Conservation (phyloP, 768 basidiomycete genomes). For the Tylopilus vinaceipallidus region DNA sequence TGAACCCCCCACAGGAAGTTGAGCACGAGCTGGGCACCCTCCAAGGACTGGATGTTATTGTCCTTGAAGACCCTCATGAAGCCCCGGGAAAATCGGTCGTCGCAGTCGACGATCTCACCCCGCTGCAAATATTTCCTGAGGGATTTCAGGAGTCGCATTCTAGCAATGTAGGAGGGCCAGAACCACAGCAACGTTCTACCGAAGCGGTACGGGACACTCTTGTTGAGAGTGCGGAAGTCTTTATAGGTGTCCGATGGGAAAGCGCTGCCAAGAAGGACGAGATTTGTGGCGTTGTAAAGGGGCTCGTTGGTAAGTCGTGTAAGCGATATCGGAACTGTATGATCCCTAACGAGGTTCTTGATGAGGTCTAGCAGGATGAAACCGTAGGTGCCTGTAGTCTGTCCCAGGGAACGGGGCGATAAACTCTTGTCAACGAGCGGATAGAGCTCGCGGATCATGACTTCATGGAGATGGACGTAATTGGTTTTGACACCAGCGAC, state of each 20-base stretch:
- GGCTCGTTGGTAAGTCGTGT: constrained; percentile 16
- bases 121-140: constrained; percentile 15
- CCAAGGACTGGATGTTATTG: constrained; percentile 15
- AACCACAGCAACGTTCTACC: constrained; percentile 8
- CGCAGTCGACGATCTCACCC: constrained; percentile 3
- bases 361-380: constrained; percentile 11
- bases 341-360: not conserved
- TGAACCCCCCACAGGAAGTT: constrained; percentile 23
- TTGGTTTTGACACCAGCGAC: constrained; percentile 12
- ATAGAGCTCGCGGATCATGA: constrained; percentile 20
- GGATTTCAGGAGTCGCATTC: constrained; percentile 4
- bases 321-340: constrained; percentile 9
- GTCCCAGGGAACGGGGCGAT: constrained; percentile 11
- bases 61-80: constrained; percentile 20
- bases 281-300: constrained; percentile 18
- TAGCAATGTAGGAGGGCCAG: constrained; percentile 17
- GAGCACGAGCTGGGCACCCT: constrained; percentile 19
- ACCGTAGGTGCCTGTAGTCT: constrained; percentile 14
- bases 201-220: constrained; percentile 21
- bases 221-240: constrained; percentile 19
- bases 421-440: constrained; percentile 22
- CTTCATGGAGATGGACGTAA: constrained; percentile 7
- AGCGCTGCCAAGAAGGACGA: constrained; percentile 16
- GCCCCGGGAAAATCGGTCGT: constrained; percentile 4
- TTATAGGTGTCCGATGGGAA: constrained; percentile 20